phyloP scores from a whole-genome alignment of 176 grass and related monocot genomes.

The Alloteropsis semialata region DNA sequence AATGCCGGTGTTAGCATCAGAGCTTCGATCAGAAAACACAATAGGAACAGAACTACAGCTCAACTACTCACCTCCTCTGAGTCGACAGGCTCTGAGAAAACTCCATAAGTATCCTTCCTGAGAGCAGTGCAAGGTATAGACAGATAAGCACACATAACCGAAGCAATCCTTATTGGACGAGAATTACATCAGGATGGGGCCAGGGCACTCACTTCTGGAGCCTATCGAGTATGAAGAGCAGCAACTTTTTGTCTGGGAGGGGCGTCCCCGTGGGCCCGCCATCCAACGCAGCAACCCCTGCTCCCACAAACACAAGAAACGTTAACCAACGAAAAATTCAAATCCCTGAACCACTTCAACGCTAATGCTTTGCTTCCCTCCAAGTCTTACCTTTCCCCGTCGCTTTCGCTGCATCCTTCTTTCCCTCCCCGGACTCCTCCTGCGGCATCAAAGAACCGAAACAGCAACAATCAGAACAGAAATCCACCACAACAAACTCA shows the following conservation, averaged over 20 bases:
- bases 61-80: conserved; percentile 51
- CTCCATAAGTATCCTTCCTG: conserved; percentile 78
- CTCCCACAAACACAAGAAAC: conserved; percentile 44
- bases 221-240: conserved; percentile 66
- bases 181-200: conserved; percentile 48
- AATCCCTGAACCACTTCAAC: conserved; percentile 45
- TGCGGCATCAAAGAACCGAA: conserved; percentile 31
- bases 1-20: neutral
- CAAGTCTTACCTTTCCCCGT: conserved; percentile 59
- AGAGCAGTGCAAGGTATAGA: conserved; percentile 27
- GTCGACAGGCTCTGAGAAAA: conserved; percentile 70
- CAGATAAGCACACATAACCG: conserved; percentile 15
- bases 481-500: neutral
- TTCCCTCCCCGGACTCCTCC: conserved; percentile 22
- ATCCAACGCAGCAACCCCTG: conserved; percentile 50
- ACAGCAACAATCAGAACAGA: neutral
- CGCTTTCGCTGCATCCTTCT: conserved; percentile 53
- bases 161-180: conserved; percentile 22
- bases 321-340: conserved; percentile 40
- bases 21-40: neutral
- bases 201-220: conserved; percentile 69
- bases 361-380: conserved; percentile 54
- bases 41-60: neutral
- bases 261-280: conserved; percentile 50
- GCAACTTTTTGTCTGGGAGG: conserved; percentile 69